Conservation (phyloP, 169 alveolate species). For the Blepharisma undulans region DNA sequence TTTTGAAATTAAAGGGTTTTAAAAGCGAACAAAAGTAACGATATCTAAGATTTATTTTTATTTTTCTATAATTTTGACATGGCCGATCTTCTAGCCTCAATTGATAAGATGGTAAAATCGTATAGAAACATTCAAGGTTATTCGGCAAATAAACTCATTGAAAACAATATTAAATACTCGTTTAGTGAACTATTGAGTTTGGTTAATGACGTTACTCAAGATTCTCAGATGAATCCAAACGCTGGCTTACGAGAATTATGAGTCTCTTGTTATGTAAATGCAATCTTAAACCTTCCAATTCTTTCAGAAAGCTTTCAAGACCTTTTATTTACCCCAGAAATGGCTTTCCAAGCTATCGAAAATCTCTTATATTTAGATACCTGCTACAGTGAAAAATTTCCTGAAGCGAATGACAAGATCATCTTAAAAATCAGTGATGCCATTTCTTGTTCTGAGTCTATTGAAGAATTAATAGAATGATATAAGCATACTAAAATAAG, state of each 20-base stretch:
- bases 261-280: neutral
- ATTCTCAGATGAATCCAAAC: neutral
- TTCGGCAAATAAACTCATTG: neutral
- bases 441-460: neutral
- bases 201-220: neutral
- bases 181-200: neutral
- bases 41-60: too few species aligned
- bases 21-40: too few species aligned
- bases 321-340: neutral
- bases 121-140: neutral
- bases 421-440: neutral
- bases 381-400: neutral
- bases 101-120: neutral
- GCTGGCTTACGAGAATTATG: neutral
- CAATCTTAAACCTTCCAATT: neutral
- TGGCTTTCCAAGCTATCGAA: neutral
- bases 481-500: neutral
- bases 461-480: neutral
- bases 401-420: neutral
- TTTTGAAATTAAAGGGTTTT: too few species aligned
- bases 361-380: neutral
- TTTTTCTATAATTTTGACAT: neutral
- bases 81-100: neutral
- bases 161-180: neutral
- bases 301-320: neutral